Evolutionary conservation across 2,329 filamentous ascomycete species (phyloP).

Genomic region (Trichothecium roseum): DNA sequence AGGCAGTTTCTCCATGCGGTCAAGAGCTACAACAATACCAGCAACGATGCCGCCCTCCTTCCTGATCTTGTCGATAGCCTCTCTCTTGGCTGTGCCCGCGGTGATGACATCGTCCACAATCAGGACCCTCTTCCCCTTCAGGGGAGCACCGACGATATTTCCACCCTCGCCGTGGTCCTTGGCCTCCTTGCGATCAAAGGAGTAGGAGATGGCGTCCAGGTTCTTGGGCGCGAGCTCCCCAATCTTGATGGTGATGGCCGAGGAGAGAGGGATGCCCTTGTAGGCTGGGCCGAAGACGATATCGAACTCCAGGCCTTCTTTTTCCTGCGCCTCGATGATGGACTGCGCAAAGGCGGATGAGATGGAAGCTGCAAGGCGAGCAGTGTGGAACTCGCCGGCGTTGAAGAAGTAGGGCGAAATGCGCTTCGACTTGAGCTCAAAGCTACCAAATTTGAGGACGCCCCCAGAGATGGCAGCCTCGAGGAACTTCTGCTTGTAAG

Average conservation of each 20-base stretch:
- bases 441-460: conserved; percentile 72
- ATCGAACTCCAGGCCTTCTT: conserved; percentile 52
- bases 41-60: conserved; percentile 75
- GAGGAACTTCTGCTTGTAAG: conserved; percentile 66
- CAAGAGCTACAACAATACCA: conserved; percentile 80
- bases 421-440: conserved; percentile 87
- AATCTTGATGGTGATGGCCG: conserved; percentile 66
- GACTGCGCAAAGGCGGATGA: conserved; percentile 69
- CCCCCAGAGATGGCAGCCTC: conserved; percentile 55
- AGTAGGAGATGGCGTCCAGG: conserved; percentile 67
- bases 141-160: conserved; percentile 75
- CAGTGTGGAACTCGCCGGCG: conserved; percentile 80
- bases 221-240: conserved; percentile 54
- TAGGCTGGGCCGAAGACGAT: conserved; percentile 91
- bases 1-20: conserved; percentile 76
- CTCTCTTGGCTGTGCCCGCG: conserved; percentile 85
- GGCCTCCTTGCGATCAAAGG: conserved; percentile 91
- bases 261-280: conserved; percentile 90
- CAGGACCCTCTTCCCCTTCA: conserved; percentile 77
- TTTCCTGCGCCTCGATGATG: conserved; percentile 38
- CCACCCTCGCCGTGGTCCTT: conserved; percentile 96
- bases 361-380: conserved; percentile 66
- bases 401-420: conserved; percentile 97
- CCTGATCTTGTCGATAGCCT: conserved; percentile 82
- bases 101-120: conserved; percentile 97